Base-by-base conservation (phyloP, 345 rosid species). In the Noccaea caerulescens region DNA sequence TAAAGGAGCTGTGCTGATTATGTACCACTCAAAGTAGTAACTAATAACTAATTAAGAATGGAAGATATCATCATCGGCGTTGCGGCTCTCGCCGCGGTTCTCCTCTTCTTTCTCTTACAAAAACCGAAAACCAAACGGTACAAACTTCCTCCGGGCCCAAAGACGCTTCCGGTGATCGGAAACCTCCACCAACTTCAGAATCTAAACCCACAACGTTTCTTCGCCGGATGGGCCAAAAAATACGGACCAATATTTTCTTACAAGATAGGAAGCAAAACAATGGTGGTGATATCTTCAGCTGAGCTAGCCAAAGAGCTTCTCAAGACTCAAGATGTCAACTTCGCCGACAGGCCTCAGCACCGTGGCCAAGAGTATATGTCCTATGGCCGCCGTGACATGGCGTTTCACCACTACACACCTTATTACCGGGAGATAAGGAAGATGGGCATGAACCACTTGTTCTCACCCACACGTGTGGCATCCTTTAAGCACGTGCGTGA, bases 231-330 rank as follows among this genome's bases (percentile, higher is more conserved):
- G 57, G 81, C 88, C 8, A 72, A 78, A 63, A 72, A 50, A 5
- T 81, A 77, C 16, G 89, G 86, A 1, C 84, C 90, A n/a, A 52
- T 87, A 16, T 61, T 85, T 41, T 82, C 79, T 10, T 45, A 85
- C 12, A 72, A 67, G 38, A 67, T 87, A 1, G 90, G 86, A 9
- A 44, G 3, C 3, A 47, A 4, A 8, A 76, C 72, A 32, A 7
- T 68, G 20, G 53, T 85, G 0, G 79, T 84, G 11, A 46, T 84
- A 30, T 85, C 88, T 34, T 84, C 86, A 0, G 82, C 86, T 2
- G 63, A 77, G 58, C 49, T 76, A 60, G 72, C 82, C 0, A 71
- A 76, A 60, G 79, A 82, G 38, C 69, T 80, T 16, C 34, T 87
- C 53, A 80, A 79, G 43, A 71, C 77, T 0, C 82, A 79, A 59